Evolutionary conservation across 805 yeast species (phyloP).

Genomic region (Nakazawaea ishiwadae): DNA sequence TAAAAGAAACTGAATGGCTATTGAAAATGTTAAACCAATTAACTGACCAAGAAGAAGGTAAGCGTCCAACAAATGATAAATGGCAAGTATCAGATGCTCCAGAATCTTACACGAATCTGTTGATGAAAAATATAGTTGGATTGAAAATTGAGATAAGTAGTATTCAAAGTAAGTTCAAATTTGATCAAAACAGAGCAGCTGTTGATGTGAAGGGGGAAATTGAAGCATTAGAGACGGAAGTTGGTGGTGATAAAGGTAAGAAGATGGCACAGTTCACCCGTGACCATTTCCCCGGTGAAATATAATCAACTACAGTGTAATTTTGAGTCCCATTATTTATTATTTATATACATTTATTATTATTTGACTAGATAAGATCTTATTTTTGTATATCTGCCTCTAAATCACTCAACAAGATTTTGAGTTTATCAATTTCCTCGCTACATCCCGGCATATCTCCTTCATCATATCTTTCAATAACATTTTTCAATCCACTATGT

Average conservation of each 20-base stretch:
- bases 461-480: not conserved
- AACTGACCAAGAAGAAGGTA: constrained; percentile 42
- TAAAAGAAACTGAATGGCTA: not conserved
- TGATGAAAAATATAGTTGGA: constrained; percentile 51
- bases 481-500: not conserved
- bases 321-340: not conserved
- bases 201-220: constrained; percentile 49
- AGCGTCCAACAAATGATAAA: constrained; percentile 26
- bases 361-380: not conserved
- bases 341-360: not conserved
- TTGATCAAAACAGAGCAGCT: constrained; percentile 44
- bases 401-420: not conserved
- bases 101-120: constrained; percentile 33
- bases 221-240: constrained; percentile 39
- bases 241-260: constrained; percentile 20
- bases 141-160: constrained; percentile 44
- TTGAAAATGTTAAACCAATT: constrained; percentile 17
- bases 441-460: not conserved
- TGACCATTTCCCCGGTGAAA: not conserved
- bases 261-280: not conserved
- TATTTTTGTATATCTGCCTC: not conserved
- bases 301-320: not conserved
- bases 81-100: constrained; percentile 63
- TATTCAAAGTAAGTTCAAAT: constrained; percentile 51
- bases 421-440: not conserved